Base-by-base conservation (phyloP, 148 eudicot species). In the Rhododendron henanense region DNA sequence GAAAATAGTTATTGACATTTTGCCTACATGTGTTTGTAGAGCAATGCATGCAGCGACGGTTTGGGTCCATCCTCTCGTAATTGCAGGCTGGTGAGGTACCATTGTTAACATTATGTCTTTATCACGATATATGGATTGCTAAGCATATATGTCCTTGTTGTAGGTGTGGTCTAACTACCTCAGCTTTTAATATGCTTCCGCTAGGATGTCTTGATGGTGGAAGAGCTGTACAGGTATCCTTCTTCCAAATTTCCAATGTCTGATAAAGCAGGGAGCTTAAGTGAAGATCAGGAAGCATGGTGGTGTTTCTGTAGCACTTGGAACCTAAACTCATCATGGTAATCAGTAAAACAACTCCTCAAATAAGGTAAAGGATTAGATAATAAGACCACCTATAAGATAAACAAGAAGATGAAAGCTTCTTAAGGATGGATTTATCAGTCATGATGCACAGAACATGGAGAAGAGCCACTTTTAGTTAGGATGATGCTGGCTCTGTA, bases 191-290 rank as follows among this genome's bases (percentile, higher is more conserved):
- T 91, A 88, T 97, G 95, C 98, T 97, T 84, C 99, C 99, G 10
- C 92, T 97, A 74, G 99, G 99, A 81, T 95, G 99, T 90, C 99
- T 97, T 85, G 98, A 97, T 89, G 99, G 99, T 85, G 99, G 98
- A 85, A 91, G 99, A 91, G 96, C 98, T 63, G 90, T 95, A 85
- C 99, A 97, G 99, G 99, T 95, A 91, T 81, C 80, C 7, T 33
- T 19, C 76, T 61, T 61, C 37, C 15, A 53, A 53, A 15, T 14
- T 79, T 44, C 50, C 63, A 0, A 77, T 50, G 16, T 33, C 57
- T 71, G 51, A 87, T 76, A 79, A 83, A 55, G 11, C 78, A 28
- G 75, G 35, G 55, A 55, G 85, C 44, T 51, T 21, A 23, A n/a
- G 23, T 33, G 15, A 28, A 35, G 50, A 85, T 59, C 41, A 65